phyloP scores from a whole-genome alignment of 139 green algal genomes.

The Chlamydomonas sp. region DNA sequence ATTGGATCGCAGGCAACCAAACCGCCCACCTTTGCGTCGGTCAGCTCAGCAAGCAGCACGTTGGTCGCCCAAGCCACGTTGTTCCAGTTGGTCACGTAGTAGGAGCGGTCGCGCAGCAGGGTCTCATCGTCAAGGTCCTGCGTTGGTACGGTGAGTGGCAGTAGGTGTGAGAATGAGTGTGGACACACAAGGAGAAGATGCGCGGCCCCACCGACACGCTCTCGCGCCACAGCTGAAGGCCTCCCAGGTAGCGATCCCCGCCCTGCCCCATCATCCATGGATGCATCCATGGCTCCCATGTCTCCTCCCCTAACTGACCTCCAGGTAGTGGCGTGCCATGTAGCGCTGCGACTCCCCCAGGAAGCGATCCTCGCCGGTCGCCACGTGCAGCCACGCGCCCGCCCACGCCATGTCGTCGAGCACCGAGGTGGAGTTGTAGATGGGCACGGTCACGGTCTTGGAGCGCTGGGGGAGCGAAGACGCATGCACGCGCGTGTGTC shows the following conservation, averaged over 20 bases:
- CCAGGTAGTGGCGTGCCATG: constrained; percentile 9
- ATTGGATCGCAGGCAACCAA: no score
- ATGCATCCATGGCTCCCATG: no score
- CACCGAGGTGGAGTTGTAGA: constrained; percentile 15
- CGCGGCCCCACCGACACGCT: no score
- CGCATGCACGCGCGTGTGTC: not conserved
- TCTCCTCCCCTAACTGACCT: no score
- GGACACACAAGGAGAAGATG: no score
- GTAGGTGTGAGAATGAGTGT: no score
- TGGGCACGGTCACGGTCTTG: not conserved
- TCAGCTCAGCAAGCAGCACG: constrained; percentile 10
- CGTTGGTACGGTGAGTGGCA: no score
- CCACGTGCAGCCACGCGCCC: constrained; percentile 11
- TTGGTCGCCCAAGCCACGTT: constrained; percentile 20
- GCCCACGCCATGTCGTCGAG: constrained; percentile 16
- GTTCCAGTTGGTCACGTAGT: constrained; percentile 17
- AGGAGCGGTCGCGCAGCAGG: constrained; percentile 6
- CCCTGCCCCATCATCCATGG: no score
- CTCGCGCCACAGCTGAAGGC: no score
- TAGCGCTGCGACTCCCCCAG: constrained; percentile 6
- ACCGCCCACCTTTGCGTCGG: no score
- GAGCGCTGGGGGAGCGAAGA: not conserved
- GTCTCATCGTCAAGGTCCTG: constrained; percentile 7
- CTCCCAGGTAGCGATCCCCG: no score
- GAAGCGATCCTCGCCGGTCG: not conserved